These are phyloP conservation scores for Irpex rosettiformis DNA, from an alignment of 1,284 basidiomycete genomes.

Conservation along the genomic window DNA sequence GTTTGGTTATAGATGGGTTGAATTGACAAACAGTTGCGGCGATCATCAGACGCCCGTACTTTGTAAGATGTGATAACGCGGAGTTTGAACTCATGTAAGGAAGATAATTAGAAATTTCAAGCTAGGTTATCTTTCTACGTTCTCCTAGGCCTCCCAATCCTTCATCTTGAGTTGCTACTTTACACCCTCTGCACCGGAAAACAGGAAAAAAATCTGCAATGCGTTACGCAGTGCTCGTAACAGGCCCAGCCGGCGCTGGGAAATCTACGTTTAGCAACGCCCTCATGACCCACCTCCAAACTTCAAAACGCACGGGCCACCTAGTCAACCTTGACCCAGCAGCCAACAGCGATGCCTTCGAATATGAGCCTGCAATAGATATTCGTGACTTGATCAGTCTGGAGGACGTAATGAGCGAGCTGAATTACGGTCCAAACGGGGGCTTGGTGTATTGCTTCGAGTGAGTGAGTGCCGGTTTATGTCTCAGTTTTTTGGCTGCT, in stretches of 20 bases:
- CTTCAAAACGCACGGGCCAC: slow-evolving; percentile 83
- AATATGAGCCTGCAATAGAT: slow-evolving; percentile 92
- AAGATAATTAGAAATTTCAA: not conserved
- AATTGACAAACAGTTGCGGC: not conserved
- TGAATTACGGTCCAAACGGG: slow-evolving; percentile 96
- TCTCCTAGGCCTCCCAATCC: not conserved
- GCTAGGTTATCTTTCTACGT: not conserved
- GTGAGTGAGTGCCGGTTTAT: slow-evolving; percentile 65
- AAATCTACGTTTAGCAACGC: slow-evolving; percentile 95
- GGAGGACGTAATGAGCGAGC: slow-evolving; percentile 95
- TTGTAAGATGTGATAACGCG: not conserved
- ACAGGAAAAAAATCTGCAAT: too few relatives aligned
- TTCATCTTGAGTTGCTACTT: too few relatives aligned
- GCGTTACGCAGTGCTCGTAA: slow-evolving; percentile 88
- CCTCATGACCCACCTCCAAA: slow-evolving; percentile 87
- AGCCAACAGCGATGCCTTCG: slow-evolving; percentile 82
- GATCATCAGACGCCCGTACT: not conserved
- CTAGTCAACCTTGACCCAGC: slow-evolving; percentile 98
- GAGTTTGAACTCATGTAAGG: slow-evolving; percentile 3
- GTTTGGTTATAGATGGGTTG: not conserved
- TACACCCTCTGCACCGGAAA: too few relatives aligned
- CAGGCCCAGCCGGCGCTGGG: slow-evolving; percentile 94
- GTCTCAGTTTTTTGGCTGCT: not conserved
- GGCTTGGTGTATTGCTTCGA: slow-evolving; percentile 99
- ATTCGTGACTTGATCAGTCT: slow-evolving; percentile 92